These are phyloP conservation scores for Xylaria sp. DNA, from an alignment of 495 filamentous ascomycete species.

Conservation along the genomic window DNA sequence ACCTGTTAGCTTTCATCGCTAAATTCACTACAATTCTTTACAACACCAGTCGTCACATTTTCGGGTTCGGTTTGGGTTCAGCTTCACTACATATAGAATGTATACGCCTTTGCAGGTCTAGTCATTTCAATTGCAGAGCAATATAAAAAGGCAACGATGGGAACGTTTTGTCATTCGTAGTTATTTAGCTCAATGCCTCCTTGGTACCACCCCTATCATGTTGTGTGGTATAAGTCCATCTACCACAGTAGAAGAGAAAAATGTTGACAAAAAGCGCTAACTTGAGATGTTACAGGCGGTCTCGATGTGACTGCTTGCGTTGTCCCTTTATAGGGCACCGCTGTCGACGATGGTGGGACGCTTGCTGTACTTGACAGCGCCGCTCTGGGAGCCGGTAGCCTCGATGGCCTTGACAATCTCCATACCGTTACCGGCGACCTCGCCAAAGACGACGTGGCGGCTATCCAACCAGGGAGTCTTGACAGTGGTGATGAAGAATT, in stretches of 20 bases:
- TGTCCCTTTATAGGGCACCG: constrained; percentile 60
- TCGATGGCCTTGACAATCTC: constrained; percentile 75
- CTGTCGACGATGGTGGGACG: constrained; percentile 71
- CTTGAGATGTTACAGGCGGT: constrained; percentile 35
- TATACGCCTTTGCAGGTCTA: not conserved
- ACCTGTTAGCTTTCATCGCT: not conserved
- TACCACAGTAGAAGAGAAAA: constrained; percentile 22
- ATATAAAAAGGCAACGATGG: not conserved
- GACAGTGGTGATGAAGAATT: constrained; percentile 81
- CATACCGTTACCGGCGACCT: constrained; percentile 69
- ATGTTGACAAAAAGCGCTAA: constrained; percentile 26
- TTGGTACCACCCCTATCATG: constrained; percentile 21
- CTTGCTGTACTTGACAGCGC: constrained; percentile 65
- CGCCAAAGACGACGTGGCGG: constrained; percentile 83
- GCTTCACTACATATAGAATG: not conserved
- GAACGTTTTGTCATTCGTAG: constrained; percentile 5
- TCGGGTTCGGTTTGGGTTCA: too few species aligned
- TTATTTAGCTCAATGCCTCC: constrained; percentile 19
- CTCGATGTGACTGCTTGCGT: constrained; percentile 7
- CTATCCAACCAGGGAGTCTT: constrained; percentile 76
- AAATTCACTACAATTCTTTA: not conserved
- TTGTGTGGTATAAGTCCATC: constrained; percentile 26
- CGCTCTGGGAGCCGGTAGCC: constrained; percentile 68
- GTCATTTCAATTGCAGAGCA: not conserved
- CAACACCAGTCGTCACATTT: not conserved